Percentiles rank a stretch among this genome's conserved stretches.
These are phyloP conservation scores for Aspergillus transmontanensis DNA, from an alignment of 2,329 filamentous ascomycete genomes.

Conservation along the genomic window DNA sequence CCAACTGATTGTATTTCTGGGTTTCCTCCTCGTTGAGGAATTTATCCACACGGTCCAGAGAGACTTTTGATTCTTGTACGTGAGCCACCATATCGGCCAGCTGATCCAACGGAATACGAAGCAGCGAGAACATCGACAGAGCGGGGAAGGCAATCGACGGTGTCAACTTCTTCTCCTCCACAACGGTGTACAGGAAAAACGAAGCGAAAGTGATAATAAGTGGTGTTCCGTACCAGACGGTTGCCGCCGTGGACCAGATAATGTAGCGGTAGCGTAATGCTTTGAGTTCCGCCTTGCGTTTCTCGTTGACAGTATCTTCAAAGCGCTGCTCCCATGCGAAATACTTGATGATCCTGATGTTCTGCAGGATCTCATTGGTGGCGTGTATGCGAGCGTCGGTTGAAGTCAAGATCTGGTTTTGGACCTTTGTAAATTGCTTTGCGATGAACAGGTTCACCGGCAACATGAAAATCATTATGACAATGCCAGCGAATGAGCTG, in stretches of 20 bases:
- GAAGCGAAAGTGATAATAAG: slow-evolving; percentile 95
- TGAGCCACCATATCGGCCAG: slow-evolving; percentile 98
- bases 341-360: slow-evolving; percentile 98
- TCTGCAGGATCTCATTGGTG: slow-evolving; percentile 95
- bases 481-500: slow-evolving; percentile 90
- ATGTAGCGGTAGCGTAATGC: slow-evolving; percentile 81
- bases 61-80: slow-evolving; percentile 96
- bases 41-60: slow-evolving; percentile 92
- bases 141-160: slow-evolving; percentile 95
- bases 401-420: slow-evolving; percentile 87
- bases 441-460: slow-evolving; percentile 90
- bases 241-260: slow-evolving; percentile 87
- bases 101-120: slow-evolving; percentile 91
- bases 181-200: slow-evolving; percentile 87
- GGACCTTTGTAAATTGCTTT: slow-evolving; percentile 78
- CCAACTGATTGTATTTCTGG: slow-evolving; percentile 87
- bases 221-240: slow-evolving; percentile 94
- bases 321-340: slow-evolving; percentile 98
- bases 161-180: slow-evolving; percentile 85
- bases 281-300: slow-evolving; percentile 75
- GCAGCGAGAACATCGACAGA: slow-evolving; percentile 90
- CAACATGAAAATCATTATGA: slow-evolving; percentile 84
- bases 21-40: slow-evolving; percentile 94
- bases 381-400: slow-evolving; percentile 96
- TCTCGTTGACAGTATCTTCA: slow-evolving; percentile 82